Evolutionary conservation across 2,329 filamentous ascomycete species (phyloP), one percentile per base, ranked within the genome.

Genomic region (Colletotrichum sansevieriae): DNA sequence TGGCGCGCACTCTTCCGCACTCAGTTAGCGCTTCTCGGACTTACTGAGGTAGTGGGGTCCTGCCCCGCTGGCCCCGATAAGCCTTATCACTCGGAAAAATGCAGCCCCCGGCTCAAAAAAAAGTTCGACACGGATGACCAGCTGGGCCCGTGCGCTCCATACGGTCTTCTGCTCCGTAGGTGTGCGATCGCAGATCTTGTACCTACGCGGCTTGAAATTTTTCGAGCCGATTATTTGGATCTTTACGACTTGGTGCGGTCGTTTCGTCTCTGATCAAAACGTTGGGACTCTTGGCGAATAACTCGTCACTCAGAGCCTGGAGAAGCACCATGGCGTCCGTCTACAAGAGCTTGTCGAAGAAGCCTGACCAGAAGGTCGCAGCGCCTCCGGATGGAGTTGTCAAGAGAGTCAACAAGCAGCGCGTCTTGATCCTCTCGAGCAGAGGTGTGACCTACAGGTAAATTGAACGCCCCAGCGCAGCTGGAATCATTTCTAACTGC

Each of bases 401-500:
- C 9, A 85, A 82, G 77, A 91, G 86, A 81, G 37, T 22, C 51
- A 91, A 90, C 78, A 91, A 88, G 83, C 90, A 91, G 80, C 85
- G 94, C 75, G 92, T 98, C 60, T 85, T 99, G 72, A 95, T 98
- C 76, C 86, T 99, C 74, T 96, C 93, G 29, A 98, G 95, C 25
- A 87, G 96, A 83, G 96, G 96, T 72, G 93, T 98, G 61, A 97
- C 95, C 39, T 94, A 93, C 81, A 88, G 92, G 91, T 94, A 83
- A 29, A 29, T 7, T 29, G 29, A 29, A 7, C 29, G 29, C 29
- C 29, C 29, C 9, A 29, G 6, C 9, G 29, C 29, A 29, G 29
- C 29, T 29, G 2, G 8, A 29, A 29, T 1, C 7, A 29, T 29
- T 8, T 8, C 29, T 29, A 4, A 29, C 1, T 29, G 29, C 29